Evolutionary conservation across 176 grass and related monocot species (phyloP).

Genomic region (Zoysia pacifica): DNA sequence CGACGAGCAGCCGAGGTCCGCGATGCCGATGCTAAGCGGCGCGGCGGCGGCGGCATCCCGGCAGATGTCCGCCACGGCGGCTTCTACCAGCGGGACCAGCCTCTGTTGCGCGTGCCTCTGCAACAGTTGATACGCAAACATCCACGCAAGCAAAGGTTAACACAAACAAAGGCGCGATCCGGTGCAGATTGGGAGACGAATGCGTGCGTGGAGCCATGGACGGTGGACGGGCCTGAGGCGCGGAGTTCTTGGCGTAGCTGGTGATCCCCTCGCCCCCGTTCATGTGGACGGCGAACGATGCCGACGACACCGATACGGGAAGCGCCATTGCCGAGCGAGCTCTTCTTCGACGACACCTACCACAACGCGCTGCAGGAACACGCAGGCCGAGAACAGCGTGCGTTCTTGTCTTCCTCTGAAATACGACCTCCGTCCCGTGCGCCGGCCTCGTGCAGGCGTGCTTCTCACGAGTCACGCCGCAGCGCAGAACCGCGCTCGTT

Average conservation of each 20-base stretch:
- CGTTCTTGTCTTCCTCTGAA: too few relatives aligned
- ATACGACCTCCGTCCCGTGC: too few relatives aligned
- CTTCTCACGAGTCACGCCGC: too few relatives aligned
- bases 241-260: conserved; percentile 41
- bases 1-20: conserved; percentile 41
- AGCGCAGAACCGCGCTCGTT: too few relatives aligned
- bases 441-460: too few relatives aligned
- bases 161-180: too few relatives aligned
- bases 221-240: conserved; percentile 10
- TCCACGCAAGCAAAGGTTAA: not conserved
- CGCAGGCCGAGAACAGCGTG: too few relatives aligned
- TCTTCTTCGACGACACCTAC: too few relatives aligned
- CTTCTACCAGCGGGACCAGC: conserved; percentile 17
- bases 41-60: not conserved
- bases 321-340: not conserved
- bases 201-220: not conserved
- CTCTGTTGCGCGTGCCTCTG: conserved; percentile 22
- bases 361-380: too few relatives aligned
- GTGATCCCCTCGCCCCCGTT: conserved; percentile 33
- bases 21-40: conserved; percentile 26
- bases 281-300: not conserved
- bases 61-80: conserved; percentile 7
- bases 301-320: not conserved
- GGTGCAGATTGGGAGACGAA: not conserved
- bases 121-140: not conserved